These are phyloP conservation scores for Dicorynia guianensis DNA, from an alignment of 306 rosid species.

Conservation along the genomic window DNA sequence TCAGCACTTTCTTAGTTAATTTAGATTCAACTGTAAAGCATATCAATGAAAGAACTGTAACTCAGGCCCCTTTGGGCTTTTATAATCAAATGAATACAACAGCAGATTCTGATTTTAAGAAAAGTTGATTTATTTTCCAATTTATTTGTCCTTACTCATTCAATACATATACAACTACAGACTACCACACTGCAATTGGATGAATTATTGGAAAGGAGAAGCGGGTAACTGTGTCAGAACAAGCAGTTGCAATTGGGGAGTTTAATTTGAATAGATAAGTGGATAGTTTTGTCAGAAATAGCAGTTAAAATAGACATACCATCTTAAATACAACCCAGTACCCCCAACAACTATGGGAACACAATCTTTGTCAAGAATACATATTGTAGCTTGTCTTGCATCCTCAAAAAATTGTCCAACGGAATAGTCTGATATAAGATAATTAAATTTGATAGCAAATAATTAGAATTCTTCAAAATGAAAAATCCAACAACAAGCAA, in stretches of 20 bases:
- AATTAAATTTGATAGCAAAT: slow-evolving; percentile 37
- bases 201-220: slow-evolving; percentile 20
- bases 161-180: slow-evolving; percentile 28
- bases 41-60: neutral
- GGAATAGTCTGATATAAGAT: slow-evolving; percentile 81
- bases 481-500: slow-evolving; percentile 26
- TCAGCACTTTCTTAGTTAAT: neutral
- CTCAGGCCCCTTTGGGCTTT: neutral
- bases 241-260: slow-evolving; percentile 15
- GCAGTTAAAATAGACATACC: slow-evolving; percentile 57
- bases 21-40: neutral
- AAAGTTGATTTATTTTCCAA: slow-evolving; percentile 32
- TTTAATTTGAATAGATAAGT: slow-evolving; percentile 21
- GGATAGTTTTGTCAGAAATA: slow-evolving; percentile 31
- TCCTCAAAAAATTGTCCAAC: slow-evolving; percentile 94
- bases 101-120: slow-evolving; percentile 24
- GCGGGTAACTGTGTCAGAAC: slow-evolving; percentile 31
- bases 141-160: slow-evolving; percentile 16
- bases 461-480: slow-evolving; percentile 28
- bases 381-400: slow-evolving; percentile 82
- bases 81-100: neutral
- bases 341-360: slow-evolving; percentile 97
- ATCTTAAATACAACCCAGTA: slow-evolving; percentile 91
- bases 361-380: slow-evolving; percentile 72
- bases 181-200: neutral